Percentiles rank a stretch among this genome's conserved stretches.
These are phyloP conservation scores for Geotrichum carabidarum DNA, from an alignment of 1,139 yeast genomes.

Conservation along the genomic window DNA sequence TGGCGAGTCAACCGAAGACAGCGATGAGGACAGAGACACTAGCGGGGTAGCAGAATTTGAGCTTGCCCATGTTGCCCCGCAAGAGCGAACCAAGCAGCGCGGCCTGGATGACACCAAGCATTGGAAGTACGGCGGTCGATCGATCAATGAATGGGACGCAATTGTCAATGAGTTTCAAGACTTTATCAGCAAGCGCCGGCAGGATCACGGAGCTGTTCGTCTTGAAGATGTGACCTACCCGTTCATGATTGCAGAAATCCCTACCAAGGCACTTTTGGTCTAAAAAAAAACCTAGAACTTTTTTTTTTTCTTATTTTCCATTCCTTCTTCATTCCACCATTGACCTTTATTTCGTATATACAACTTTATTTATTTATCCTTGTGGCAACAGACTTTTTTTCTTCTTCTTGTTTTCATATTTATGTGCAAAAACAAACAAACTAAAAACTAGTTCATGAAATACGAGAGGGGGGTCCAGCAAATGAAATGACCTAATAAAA, in stretches of 20 bases:
- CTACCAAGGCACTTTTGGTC: constrained; percentile 4
- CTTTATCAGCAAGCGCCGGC: constrained; percentile 41
- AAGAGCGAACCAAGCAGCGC: constrained; percentile 1
- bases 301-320: not conserved
- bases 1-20: constrained; percentile 5
- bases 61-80: not conserved
- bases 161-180: constrained; percentile 56
- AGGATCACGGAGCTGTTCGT: constrained; percentile 30
- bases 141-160: constrained; percentile 61
- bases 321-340: not conserved
- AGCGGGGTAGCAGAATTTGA: constrained; percentile 17
- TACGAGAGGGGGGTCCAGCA: too few relatives aligned
- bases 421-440: not conserved
- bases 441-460: not conserved
- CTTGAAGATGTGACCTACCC: constrained; percentile 40
- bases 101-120: constrained; percentile 27
- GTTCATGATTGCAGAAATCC: constrained; percentile 43
- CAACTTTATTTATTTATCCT: not conserved
- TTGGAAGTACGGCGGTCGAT: constrained; percentile 51
- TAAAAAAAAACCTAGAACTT: not conserved
- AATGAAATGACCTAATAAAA: too few relatives aligned
- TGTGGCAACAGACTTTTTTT: not conserved
- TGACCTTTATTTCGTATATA: not conserved
- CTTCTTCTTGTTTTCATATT: not conserved
- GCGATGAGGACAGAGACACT: constrained; percentile 7